Conservation (phyloP, 2,329 filamentous ascomycete species). For the Calonectria pteridis region DNA sequence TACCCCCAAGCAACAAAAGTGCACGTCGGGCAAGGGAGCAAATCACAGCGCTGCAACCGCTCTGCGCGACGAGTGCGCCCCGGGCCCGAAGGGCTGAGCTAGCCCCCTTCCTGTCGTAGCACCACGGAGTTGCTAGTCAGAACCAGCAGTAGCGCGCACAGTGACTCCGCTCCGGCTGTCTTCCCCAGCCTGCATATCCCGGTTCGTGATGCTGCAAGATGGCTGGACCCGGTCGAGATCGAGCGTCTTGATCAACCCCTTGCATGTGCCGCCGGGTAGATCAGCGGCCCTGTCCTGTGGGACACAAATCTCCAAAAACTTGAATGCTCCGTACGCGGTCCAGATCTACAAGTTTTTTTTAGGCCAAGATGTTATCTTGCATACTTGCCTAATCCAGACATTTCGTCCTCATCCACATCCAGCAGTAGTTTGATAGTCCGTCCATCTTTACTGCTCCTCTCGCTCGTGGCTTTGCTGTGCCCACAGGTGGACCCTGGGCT, state of each 20-base stretch:
- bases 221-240: not conserved
- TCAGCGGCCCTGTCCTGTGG: not conserved
- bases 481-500: not conserved
- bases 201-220: not conserved
- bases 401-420: not conserved
- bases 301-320: not conserved
- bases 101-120: not conserved
- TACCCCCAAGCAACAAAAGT: not conserved
- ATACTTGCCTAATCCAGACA: too few species aligned
- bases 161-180: not conserved
- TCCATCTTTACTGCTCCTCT: not conserved
- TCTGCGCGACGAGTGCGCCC: not conserved
- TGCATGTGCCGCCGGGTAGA: not conserved
- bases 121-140: not conserved
- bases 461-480: not conserved
- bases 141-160: not conserved
- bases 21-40: not conserved
- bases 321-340: not conserved
- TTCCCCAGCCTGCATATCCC: not conserved
- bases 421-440: not conserved
- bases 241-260: conserved; percentile 2
- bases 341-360: too few species aligned
- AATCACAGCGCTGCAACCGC: not conserved
- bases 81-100: not conserved
- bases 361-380: not conserved